Conservation (phyloP, 805 yeast genomes). For the Babjeviella inositovora region DNA sequence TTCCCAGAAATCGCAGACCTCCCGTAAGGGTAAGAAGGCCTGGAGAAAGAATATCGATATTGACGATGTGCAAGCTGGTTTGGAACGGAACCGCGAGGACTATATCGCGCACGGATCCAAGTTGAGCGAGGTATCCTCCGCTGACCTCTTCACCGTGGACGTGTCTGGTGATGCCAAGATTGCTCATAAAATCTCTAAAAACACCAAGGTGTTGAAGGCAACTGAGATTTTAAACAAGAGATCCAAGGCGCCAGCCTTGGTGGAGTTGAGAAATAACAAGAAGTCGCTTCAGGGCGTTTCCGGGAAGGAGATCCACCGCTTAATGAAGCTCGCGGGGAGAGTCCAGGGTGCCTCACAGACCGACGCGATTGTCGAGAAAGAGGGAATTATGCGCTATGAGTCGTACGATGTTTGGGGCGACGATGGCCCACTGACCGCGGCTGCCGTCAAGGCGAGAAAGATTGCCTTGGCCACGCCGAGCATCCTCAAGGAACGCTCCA, state of each 20-base stretch:
- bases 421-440: too few relatives aligned
- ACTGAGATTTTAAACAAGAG: constrained; percentile 59
- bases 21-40: constrained; percentile 84
- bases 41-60: constrained; percentile 91
- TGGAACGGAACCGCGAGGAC: constrained; percentile 57
- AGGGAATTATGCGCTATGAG: constrained; percentile 38
- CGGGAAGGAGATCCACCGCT: constrained; percentile 41
- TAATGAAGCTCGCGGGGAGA: constrained; percentile 69
- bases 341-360: constrained; percentile 34
- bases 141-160: constrained; percentile 48
- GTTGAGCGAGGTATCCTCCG: constrained; percentile 19
- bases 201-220: constrained; percentile 32
- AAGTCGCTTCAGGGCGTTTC: constrained; percentile 43
- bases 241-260: constrained; percentile 63
- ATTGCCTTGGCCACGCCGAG: too few relatives aligned
- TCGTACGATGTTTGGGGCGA: constrained; percentile 63
- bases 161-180: constrained; percentile 39
- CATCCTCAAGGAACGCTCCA: constrained; percentile 6
- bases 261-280: constrained; percentile 16
- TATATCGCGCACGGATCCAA: constrained; percentile 30
- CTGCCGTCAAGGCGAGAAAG: too few relatives aligned
- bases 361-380: constrained; percentile 38
- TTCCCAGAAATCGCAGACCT: constrained; percentile 46
- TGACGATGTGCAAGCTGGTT: constrained; percentile 55
- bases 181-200: constrained; percentile 16